A percentile compares a stretch with the other conserved stretches of the same genome.
These are phyloP conservation scores for Protomyces pachydermus DNA, from an alignment of 1,139 yeast species.

Conservation along the genomic window DNA sequence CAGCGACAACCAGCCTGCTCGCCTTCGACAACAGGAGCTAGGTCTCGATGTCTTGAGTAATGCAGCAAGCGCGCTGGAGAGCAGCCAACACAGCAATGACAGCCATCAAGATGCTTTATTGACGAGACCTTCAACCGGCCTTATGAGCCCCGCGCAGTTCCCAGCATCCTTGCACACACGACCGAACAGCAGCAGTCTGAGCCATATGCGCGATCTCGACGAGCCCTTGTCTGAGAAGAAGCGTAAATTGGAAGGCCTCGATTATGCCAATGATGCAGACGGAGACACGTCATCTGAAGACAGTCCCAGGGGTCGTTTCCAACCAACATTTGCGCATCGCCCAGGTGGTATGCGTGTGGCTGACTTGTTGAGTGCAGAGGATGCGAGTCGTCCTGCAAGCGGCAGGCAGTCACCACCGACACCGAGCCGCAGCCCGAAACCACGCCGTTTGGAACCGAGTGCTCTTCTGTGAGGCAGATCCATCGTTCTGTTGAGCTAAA, in stretches of 20 bases:
- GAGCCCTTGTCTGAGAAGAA: neutral
- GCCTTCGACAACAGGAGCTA: neutral
- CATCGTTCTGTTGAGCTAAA: neutral
- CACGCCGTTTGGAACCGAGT: neutral
- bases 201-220: neutral
- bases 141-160: neutral
- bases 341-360: neutral
- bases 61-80: constrained; percentile 15
- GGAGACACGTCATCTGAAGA: neutral
- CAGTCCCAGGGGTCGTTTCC: neutral
- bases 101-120: neutral
- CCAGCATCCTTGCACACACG: neutral
- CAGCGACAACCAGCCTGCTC: neutral
- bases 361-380: neutral
- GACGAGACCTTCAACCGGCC: neutral
- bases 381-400: neutral
- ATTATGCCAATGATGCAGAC: neutral
- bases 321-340: neutral
- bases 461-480: neutral
- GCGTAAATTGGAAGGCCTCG: neutral
- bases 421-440: neutral
- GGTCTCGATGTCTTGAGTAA: constrained; percentile 22
- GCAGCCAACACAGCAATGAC: neutral
- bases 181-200: neutral
- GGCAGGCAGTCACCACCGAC: neutral